These are phyloP conservation scores for Colletotrichum lindemuthianum DNA, from an alignment of 2,329 filamentous ascomycete genomes.

Conservation along the genomic window DNA sequence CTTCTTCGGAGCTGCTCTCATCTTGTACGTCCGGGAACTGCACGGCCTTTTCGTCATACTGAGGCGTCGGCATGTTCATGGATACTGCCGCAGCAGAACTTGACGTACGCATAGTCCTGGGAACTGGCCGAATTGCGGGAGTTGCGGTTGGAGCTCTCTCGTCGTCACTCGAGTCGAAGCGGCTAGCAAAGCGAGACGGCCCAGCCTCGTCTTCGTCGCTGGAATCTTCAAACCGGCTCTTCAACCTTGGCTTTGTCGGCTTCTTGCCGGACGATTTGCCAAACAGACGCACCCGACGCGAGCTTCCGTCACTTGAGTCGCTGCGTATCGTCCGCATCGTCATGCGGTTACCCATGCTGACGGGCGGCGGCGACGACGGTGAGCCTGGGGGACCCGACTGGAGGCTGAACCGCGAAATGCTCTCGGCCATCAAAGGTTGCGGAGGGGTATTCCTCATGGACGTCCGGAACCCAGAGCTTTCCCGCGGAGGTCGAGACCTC, in stretches of 20 bases:
- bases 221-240: slow-evolving; percentile 69
- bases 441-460: slow-evolving; percentile 73
- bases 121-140: slow-evolving; percentile 72
- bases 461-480: slow-evolving; percentile 71
- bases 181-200: slow-evolving; percentile 58
- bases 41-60: slow-evolving; percentile 56
- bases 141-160: slow-evolving; percentile 70
- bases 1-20: slow-evolving; percentile 66
- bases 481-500: slow-evolving; percentile 62
- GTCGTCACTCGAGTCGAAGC: slow-evolving; percentile 81
- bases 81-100: slow-evolving; percentile 47
- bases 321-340: slow-evolving; percentile 57
- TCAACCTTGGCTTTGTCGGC: slow-evolving; percentile 46
- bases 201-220: slow-evolving; percentile 66
- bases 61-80: slow-evolving; percentile 46
- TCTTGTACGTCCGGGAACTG: slow-evolving; percentile 66
- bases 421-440: slow-evolving; percentile 44
- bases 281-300: slow-evolving; percentile 53
- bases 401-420: slow-evolving; percentile 67
- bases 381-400: slow-evolving; percentile 73
- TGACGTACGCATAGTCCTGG: slow-evolving; percentile 45
- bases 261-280: slow-evolving; percentile 50
- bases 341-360: slow-evolving; percentile 52
- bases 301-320: slow-evolving; percentile 48
- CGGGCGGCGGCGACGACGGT: slow-evolving; percentile 52